Conservation (phyloP, 2,329 filamentous ascomycete genomes). For the Myriangium duriaei region DNA sequence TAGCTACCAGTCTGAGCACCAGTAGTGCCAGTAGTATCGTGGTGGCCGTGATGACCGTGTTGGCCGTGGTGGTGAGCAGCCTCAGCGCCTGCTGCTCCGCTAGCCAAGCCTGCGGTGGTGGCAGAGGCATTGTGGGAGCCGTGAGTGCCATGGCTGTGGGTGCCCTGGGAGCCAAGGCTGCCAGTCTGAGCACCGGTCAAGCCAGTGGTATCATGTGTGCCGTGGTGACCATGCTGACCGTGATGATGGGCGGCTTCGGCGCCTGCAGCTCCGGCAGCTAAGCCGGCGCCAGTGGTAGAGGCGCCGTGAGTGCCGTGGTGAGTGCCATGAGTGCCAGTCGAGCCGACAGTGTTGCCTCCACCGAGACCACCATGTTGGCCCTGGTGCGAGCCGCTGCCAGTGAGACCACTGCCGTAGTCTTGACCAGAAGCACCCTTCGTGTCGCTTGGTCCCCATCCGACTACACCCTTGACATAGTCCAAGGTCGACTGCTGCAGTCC, state of each 20-base stretch:
- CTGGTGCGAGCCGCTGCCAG: too few species aligned
- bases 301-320: not conserved
- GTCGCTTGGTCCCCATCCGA: not conserved
- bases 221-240: too few species aligned
- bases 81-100: not conserved
- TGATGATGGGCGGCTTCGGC: not conserved
- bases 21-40: not conserved
- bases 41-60: not conserved
- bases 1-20: not conserved
- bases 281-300: not conserved
- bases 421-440: not conserved
- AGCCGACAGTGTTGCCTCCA: too few species aligned
- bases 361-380: too few species aligned
- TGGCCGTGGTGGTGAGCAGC: not conserved
- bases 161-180: not conserved
- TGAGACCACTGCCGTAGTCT: too few species aligned
- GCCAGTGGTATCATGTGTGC: not conserved
- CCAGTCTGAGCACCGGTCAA: not conserved
- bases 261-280: not conserved
- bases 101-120: too few species aligned
- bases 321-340: not conserved
- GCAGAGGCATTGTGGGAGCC: too few species aligned
- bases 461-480: not conserved
- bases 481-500: not conserved
- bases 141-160: too few species aligned